A percentile compares a stretch with the other conserved stretches of the same genome.
phyloP scores from a whole-genome alignment of 2,329 filamentous ascomycete species.

The Aspergillus eucalypticola region DNA sequence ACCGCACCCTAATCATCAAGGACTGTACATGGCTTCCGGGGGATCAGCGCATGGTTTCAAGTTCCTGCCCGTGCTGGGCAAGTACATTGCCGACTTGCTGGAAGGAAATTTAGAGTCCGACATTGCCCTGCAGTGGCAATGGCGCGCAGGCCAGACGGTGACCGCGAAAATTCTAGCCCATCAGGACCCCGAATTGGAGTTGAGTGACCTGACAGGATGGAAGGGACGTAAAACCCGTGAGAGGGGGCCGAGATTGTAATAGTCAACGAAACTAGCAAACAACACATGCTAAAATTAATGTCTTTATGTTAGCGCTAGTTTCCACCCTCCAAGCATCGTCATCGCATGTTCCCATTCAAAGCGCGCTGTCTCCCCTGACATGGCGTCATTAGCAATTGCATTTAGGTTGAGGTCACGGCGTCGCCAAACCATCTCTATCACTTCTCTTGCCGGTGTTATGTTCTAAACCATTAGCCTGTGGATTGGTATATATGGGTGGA shows the following conservation, averaged over 20 bases:
- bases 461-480: slow-evolving; percentile 16
- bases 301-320: slow-evolving; percentile 26
- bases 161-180: slow-evolving; percentile 1
- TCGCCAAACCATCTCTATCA: slow-evolving; percentile 32
- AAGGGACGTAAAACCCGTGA: background rate
- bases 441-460: slow-evolving; percentile 27
- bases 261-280: background rate
- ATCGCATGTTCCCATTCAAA: slow-evolving; percentile 31
- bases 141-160: slow-evolving; percentile 26
- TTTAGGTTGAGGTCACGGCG: slow-evolving; percentile 23
- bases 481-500: background rate
- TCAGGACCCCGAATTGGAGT: background rate
- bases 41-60: slow-evolving; percentile 33
- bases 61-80: slow-evolving; percentile 34
- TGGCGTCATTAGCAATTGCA: slow-evolving; percentile 19
- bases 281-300: background rate
- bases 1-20: slow-evolving; percentile 43
- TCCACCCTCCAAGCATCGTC: slow-evolving; percentile 28
- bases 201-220: slow-evolving; percentile 2
- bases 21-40: slow-evolving; percentile 45
- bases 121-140: slow-evolving; percentile 30
- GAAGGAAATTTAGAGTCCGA: slow-evolving; percentile 27
- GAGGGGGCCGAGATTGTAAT: background rate
- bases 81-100: slow-evolving; percentile 31
- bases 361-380: slow-evolving; percentile 13